A percentile compares a stretch with the other conserved stretches of the same genome.
phyloP scores from a whole-genome alignment of 2,329 filamentous ascomycete genomes.

The Zarea fungicola region DNA sequence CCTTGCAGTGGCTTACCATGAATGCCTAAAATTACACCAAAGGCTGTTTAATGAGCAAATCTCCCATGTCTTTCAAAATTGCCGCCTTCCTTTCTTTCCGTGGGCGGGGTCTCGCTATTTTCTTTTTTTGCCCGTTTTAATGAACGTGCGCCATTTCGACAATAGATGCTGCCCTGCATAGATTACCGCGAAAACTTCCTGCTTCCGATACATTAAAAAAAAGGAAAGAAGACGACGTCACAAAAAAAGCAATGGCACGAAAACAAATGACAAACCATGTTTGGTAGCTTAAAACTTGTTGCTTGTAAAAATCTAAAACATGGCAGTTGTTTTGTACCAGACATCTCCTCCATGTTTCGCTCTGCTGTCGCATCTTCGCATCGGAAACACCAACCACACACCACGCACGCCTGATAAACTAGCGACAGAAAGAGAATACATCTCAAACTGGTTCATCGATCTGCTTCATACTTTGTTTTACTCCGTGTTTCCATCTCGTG shows the following conservation, averaged over 20 bases:
- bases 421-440: no score
- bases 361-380: constrained; percentile 5
- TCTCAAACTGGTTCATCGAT: neutral
- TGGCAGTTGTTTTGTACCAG: neutral
- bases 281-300: neutral
- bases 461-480: neutral
- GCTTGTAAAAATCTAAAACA: neutral
- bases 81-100: neutral
- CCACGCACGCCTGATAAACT: neutral
- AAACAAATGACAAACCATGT: neutral
- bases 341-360: constrained; percentile 2
- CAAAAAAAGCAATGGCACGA: neutral
- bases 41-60: constrained; percentile 8
- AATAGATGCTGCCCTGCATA: neutral
- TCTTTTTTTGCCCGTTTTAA: neutral
- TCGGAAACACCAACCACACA: neutral
- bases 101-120: no score
- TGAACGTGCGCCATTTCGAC: neutral
- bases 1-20: no score
- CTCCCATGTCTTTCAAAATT: constrained; percentile 6
- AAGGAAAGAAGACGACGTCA: neutral
- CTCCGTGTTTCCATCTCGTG: neutral
- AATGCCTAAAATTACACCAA: no score
- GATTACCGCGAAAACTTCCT: neutral
- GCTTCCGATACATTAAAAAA: neutral